Base-by-base conservation (phyloP, 192 early-diverging fungal genomes). In the Backusella sp. region DNA sequence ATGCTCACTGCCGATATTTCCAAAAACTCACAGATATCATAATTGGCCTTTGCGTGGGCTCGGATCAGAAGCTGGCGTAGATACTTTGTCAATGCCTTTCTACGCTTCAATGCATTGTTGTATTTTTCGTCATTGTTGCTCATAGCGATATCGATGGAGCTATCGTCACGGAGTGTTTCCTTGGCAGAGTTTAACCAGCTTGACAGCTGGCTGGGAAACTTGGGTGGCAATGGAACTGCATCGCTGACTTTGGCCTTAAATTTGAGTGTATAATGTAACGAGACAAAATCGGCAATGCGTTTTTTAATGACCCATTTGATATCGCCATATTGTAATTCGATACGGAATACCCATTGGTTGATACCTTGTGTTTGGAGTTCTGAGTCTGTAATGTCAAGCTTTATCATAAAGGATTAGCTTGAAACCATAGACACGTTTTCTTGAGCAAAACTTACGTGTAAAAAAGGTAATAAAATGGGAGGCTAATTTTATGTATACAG, bases 1-100 rank as follows among this genome's bases (percentile, higher is more conserved):
- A 94, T 88, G 28, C 90, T 91, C 72, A 92, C 84, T 5, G 90
- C 88, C 73, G 90, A 91, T 42, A 94, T 87, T 76, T 93, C 93
- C 52, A 94, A 73, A 75, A 94, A 94, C 62, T 90, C 92, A 79
- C 91, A 92, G 6, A 94, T 78, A 75, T 93, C 91, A 74, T 90
- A 91, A 7, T 84, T 89, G 14, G 90, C 85, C 21, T 82, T 83
- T 76, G 92, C 86, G 66, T 92, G 92, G n/a, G 90, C 83, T n/a
- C 76, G 81, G 12, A 84, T 82, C 41, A 93, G 74, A 35, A 93
- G 73, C 62, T 87, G 59, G 14, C 90, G 78, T 28, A 93, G 70
- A 74, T 92, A 94, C 7, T 62, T 75, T 41, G 93, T 89, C 21
- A 94, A 83, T 39, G 78, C 76, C 42, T 86, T 83, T 62, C 91